Evolutionary conservation across 2,329 filamentous ascomycete genomes (phyloP).

Genomic region (Xylariaceae sp.): DNA sequence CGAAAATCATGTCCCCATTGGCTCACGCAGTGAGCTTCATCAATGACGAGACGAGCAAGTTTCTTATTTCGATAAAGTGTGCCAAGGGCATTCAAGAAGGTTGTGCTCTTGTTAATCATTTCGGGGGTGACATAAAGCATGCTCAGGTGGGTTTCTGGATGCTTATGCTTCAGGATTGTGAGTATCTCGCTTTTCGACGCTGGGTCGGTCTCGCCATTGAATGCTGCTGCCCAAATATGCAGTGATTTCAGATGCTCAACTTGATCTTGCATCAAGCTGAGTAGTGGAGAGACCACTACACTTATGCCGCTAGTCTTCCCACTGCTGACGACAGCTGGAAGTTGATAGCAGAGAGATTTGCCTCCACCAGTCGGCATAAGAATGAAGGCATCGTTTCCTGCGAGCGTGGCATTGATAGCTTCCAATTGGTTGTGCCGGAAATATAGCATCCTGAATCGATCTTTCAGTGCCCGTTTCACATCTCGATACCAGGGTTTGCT

Average conservation of each 20-base stretch:
- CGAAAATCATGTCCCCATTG: constrained; percentile 99
- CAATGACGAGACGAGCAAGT: constrained; percentile 88
- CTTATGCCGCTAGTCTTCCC: constrained; percentile 84
- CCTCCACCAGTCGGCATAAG: constrained; percentile 97
- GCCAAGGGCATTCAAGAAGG: constrained; percentile 62
- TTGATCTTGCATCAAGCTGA: constrained; percentile 97
- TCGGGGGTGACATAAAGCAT: constrained; percentile 94
- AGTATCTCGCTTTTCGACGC: constrained; percentile 65
- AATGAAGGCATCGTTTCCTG: constrained; percentile 86
- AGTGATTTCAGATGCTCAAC: constrained; percentile 74
- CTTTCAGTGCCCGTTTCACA: constrained; percentile 73
- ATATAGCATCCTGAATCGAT: constrained; percentile 77
- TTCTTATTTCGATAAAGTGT: constrained; percentile 65
- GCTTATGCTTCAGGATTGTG: constrained; percentile 53
- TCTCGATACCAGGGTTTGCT: constrained; percentile 79
- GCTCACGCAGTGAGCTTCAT: constrained; percentile 98
- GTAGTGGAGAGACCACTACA: constrained; percentile 86
- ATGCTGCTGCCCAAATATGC: constrained; percentile 72
- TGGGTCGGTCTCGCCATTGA: constrained; percentile 70
- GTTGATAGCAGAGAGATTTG: constrained; percentile 94
- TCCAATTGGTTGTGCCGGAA: constrained; percentile 92
- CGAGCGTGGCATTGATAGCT: constrained; percentile 89
- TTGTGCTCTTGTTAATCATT: constrained; percentile 81
- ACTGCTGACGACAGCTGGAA: constrained; percentile 78
- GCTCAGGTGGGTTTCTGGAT: constrained; percentile 74